These are phyloP conservation scores for Populus hybrid DNA, from an alignment of 441 rosid species.

Conservation along the genomic window DNA sequence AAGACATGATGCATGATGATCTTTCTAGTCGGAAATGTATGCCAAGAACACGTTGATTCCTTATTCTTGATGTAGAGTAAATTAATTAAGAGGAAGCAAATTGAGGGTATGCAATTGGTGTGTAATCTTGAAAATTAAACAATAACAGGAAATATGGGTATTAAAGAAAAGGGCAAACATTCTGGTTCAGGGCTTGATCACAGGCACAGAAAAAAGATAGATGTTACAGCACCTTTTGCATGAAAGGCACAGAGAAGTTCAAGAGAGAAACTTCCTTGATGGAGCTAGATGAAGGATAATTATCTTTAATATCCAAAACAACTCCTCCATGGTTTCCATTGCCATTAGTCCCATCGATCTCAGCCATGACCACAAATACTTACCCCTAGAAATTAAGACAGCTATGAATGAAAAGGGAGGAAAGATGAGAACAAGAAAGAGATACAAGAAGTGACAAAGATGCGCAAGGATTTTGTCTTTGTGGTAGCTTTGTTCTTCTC, in stretches of 20 bases:
- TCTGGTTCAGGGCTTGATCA: not conserved
- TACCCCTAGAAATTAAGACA: not conserved
- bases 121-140: not conserved
- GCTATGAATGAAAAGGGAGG: conserved; percentile 14
- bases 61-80: not conserved
- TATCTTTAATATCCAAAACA: conserved; percentile 47
- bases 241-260: conserved; percentile 56
- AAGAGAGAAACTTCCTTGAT: conserved; percentile 32
- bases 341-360: conserved; percentile 21
- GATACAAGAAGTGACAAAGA: not conserved
- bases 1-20: not conserved
- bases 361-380: conserved; percentile 43
- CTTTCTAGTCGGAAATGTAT: not conserved
- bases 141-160: not conserved
- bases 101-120: not conserved
- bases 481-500: not conserved
- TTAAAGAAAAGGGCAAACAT: not conserved
- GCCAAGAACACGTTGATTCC: not conserved
- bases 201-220: not conserved
- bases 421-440: not conserved
- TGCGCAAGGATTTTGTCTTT: not conserved
- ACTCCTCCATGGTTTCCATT: conserved; percentile 39
- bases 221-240: conserved; percentile 57
- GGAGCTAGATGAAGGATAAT: conserved; percentile 12
- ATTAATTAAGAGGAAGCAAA: not conserved